Evolutionary conservation across 2,329 filamentous ascomycete genomes (phyloP), one percentile per base, ranked within the genome.

Genomic region (Cladophialophora chaetospira): DNA sequence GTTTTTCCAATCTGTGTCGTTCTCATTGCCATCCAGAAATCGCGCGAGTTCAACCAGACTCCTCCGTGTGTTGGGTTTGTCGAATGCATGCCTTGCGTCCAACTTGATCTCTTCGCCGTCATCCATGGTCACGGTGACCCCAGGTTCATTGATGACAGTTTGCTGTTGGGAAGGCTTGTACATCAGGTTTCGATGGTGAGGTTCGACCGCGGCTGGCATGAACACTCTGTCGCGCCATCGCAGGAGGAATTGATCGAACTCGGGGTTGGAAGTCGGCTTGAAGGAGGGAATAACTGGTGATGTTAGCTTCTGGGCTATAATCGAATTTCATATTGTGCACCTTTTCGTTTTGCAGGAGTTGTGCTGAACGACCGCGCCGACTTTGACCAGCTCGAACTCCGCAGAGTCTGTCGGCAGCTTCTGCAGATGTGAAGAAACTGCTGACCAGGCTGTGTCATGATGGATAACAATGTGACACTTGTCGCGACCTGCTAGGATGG

Each of bases 201-300:
- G 56, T 31, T 67, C 64, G 3, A 78, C 69, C 33, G 70, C 69
- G 46, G 68, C 69, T 25, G 75, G 76, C 28, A 77, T 72, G 65
- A 78, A 77, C 47, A 77, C 67, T 36, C 73, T 70, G 58, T 76
- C 64, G 61, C 75, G 75, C 65, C 74, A 76, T 57, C 67, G 68
- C 25, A 68, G 63, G 28, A 78, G 69, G 46, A 72, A 66, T 40
- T 70, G 62, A 61, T 77, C 70, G 54, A 77, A 67, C 63, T 77
- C 71, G 46, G 71, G 61, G 25, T 73, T 74, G 13, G 69, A 68
- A 46, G 73, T 73, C 11, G 70, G 68, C 26, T 64, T 63, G 63
- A 77, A 77, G 4, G 65, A 67, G 9, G 75, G 75, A 35, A 77
- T 68, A 29, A 66, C 69, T 73, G 53, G 47, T 13, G 2, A 6